These are phyloP conservation scores for Casuarina equisetifolia DNA, from an alignment of 306 rosid genomes.

Conservation along the genomic window DNA sequence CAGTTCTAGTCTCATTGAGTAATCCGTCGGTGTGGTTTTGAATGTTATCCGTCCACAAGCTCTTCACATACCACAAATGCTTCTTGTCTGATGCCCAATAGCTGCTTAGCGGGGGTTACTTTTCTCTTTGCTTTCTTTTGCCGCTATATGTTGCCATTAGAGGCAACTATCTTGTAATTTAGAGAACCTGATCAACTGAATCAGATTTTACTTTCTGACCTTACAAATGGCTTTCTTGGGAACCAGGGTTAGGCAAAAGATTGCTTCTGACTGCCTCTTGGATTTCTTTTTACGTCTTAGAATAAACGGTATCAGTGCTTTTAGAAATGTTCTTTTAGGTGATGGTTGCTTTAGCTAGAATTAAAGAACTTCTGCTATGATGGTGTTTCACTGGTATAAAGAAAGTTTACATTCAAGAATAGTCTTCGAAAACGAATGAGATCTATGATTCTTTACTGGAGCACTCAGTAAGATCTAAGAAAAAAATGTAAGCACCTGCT, in stretches of 20 bases:
- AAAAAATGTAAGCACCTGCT: conserved; percentile 17
- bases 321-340: conserved; percentile 15
- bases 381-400: conserved; percentile 13
- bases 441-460: conserved; percentile 4
- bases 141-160: neutral
- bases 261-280: conserved; percentile 3
- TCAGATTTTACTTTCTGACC: neutral
- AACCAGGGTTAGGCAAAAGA: neutral
- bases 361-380: neutral
- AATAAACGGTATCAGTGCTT: neutral
- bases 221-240: neutral
- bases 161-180: neutral
- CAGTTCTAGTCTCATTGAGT: conserved; percentile 19
- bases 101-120: neutral
- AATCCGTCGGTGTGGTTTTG: conserved; percentile 10
- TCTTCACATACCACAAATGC: conserved; percentile 16
- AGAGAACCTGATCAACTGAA: conserved; percentile 3
- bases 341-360: neutral
- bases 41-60: neutral
- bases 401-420: conserved; percentile 11
- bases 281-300: neutral
- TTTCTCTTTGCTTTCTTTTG: neutral
- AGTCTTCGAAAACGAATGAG: neutral
- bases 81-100: neutral
- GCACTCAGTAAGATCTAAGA: conserved; percentile 19